Conservation (phyloP, 139 green algal genomes). For the Closterium sp. region DNA sequence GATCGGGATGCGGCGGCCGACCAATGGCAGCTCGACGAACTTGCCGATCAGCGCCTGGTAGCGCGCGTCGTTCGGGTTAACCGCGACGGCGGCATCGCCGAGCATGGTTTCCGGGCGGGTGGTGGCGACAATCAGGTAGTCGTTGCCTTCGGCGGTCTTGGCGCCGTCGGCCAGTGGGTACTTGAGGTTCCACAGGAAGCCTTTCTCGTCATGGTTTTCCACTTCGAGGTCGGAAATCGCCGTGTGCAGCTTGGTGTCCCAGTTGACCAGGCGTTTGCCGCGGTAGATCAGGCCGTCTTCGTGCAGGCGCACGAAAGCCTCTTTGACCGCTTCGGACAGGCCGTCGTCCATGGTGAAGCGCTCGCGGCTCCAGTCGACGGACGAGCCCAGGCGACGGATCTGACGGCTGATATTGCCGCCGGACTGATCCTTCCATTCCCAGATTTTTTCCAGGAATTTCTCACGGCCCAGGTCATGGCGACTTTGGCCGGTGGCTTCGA, state of each 20-base stretch:
- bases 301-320: conserved; percentile 77
- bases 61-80: conserved; percentile 85
- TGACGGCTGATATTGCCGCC: conserved; percentile 81
- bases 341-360: conserved; percentile 94
- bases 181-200: conserved; percentile 86
- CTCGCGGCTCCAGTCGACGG: conserved; percentile 82
- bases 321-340: conserved; percentile 65
- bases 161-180: conserved; percentile 83
- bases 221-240: conserved; percentile 94
- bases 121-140: conserved; percentile 57
- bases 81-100: conserved; percentile 89
- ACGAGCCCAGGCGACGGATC: conserved; percentile 80
- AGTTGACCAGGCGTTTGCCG: conserved; percentile 95
- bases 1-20: conserved; percentile 80
- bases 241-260: conserved; percentile 84
- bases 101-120: conserved; percentile 91
- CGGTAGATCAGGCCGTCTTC: conserved; percentile 84
- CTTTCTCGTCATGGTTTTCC: conserved; percentile 86
- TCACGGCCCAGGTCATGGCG: no score
- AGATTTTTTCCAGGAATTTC: conserved; percentile 77
- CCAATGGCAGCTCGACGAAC: conserved; percentile 79
- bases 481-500: no score
- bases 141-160: conserved; percentile 24
- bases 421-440: conserved; percentile 82
- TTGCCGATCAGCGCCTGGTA: conserved; percentile 85